Conservation (phyloP, 768 basidiomycete species). For the Pholiota conissans region DNA sequence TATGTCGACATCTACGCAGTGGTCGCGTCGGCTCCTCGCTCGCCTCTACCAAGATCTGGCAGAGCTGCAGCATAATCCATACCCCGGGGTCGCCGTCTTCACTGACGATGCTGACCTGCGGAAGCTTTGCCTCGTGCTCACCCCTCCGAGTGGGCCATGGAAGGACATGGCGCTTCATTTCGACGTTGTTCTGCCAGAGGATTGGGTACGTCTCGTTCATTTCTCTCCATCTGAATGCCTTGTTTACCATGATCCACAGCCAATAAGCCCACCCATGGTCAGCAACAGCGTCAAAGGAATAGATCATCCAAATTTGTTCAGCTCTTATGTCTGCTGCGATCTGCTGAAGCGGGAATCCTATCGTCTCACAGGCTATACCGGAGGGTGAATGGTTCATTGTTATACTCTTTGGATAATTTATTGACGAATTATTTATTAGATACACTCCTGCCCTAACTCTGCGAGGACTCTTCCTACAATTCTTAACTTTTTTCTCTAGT, state of each 20-base stretch:
- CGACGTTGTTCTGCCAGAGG: constrained; percentile 35
- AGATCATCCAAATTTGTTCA: constrained; percentile 41
- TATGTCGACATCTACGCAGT: background rate
- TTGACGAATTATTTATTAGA: constrained; percentile 18
- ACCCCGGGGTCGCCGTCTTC: constrained; percentile 25
- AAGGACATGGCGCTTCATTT: constrained; percentile 42
- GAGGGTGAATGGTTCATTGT: constrained; percentile 29
- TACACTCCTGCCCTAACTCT: constrained; percentile 46
- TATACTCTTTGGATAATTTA: background rate
- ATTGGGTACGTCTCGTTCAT: constrained; percentile 31
- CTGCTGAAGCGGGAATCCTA: constrained; percentile 30
- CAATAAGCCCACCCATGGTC: constrained; percentile 34
- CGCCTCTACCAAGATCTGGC: background rate
- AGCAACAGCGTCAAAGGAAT: constrained; percentile 34
- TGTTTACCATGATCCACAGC: constrained; percentile 23
- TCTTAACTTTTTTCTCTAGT: constrained; percentile 43
- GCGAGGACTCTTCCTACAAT: constrained; percentile 45
- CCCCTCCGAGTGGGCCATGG: constrained; percentile 45
- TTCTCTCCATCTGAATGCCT: background rate
- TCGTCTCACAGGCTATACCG: constrained; percentile 30
- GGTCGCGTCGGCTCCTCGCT: background rate
- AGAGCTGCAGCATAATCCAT: background rate
- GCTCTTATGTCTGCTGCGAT: constrained; percentile 42
- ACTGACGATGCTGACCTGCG: constrained; percentile 41
- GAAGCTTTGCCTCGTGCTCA: constrained; percentile 43